A percentile compares a stretch with the other conserved stretches of the same genome.
phyloP scores from a whole-genome alignment of 2,329 filamentous ascomycete genomes.

The Sarocladium oryzae region DNA sequence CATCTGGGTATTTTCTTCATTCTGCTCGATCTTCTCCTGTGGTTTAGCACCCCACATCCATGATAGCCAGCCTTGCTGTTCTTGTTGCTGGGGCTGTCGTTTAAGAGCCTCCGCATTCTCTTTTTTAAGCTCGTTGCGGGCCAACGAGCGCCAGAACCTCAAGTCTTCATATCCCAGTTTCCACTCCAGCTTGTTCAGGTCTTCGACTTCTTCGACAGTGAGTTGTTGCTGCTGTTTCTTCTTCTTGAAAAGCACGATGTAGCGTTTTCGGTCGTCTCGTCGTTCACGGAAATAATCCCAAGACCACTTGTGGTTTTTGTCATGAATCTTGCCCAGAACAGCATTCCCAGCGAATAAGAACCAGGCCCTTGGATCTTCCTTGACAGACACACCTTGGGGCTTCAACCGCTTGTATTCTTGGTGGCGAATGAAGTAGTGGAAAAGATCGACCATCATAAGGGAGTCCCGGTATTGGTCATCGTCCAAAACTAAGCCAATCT shows the following conservation, averaged over 20 bases:
- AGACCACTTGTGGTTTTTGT: slow-evolving; percentile 86
- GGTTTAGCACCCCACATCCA: slow-evolving; percentile 88
- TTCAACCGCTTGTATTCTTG: slow-evolving; percentile 94
- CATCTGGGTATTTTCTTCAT: slow-evolving; percentile 73
- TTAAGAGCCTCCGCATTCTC: slow-evolving; percentile 89
- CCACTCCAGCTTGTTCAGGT: slow-evolving; percentile 71
- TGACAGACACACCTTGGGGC: slow-evolving; percentile 72
- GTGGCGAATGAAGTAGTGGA: slow-evolving; percentile 96
- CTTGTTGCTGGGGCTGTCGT: slow-evolving; percentile 43
- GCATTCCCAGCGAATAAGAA: slow-evolving; percentile 84
- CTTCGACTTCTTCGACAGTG: slow-evolving; percentile 61
- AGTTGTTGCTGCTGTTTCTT: slow-evolving; percentile 71
- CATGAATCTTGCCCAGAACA: slow-evolving; percentile 88
- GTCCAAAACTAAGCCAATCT: slow-evolving; percentile 95
- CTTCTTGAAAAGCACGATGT: slow-evolving; percentile 96
- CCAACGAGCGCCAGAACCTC: slow-evolving; percentile 92
- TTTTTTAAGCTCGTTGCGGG: slow-evolving; percentile 89
- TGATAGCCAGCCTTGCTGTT: slow-evolving; percentile 79
- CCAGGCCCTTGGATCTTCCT: slow-evolving; percentile 90
- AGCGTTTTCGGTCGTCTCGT: slow-evolving; percentile 78
- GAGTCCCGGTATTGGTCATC: slow-evolving; percentile 96
- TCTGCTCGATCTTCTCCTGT: slow-evolving; percentile 50
- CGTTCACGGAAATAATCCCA: slow-evolving; percentile 95
- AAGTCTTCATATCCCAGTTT: slow-evolving; percentile 93
- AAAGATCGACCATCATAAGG: slow-evolving; percentile 95